Base-by-base conservation (phyloP, 495 filamentous ascomycete genomes). In the Penicillium canariense region DNA sequence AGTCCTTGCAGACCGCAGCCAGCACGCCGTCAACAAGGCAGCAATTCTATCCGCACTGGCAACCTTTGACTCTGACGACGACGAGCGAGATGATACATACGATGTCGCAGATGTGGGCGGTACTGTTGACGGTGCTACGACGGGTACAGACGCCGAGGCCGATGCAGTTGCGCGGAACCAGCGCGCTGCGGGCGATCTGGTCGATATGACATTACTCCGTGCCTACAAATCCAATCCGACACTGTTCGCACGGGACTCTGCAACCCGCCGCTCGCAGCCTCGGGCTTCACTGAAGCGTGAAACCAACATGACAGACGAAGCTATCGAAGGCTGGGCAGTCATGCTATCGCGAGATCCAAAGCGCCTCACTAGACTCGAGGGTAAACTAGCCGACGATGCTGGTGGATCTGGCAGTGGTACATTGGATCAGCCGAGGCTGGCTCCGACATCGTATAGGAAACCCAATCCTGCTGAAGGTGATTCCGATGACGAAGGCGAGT, bases 21-120 rank as follows among this genome's bases (percentile, higher is more conserved):
- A 86, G 32, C 78, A 80, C 27, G 78, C 84, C 25, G 73, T 81
- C 32, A 81, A 86, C 63, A 97, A 96, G 73, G 87, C 90, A 5
- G 87, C 91, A 28, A 97, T 98, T 65, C 80, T 96, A 11, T 87
- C 94, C 18, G 94, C 94, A 0, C 84, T 98, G 10, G 88, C 90
- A 10, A 82, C 89, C 5, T 96, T 97, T 62, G 93, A 97, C 73
- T 86, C 85, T 0, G 94, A 96, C 59, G 93, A 97, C 64, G 94
- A 98, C 71, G 94, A 98, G 73, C 86, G 91, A 30, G 94, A 98
- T 71, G 94, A 98, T 65, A 97, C 94, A 2, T 98, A 98, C 70
- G 94, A 98, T 61, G 80, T 84, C 8, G 88, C 81, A 35, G 94
- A 97, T 60, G 91, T 97, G 5, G 94, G 94, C 50, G 90, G 92